A percentile compares a stretch with the other conserved stretches of the same genome.
phyloP scores from a whole-genome alignment of 108 stramenopile genomes.

The Nitzschia sp. region DNA sequence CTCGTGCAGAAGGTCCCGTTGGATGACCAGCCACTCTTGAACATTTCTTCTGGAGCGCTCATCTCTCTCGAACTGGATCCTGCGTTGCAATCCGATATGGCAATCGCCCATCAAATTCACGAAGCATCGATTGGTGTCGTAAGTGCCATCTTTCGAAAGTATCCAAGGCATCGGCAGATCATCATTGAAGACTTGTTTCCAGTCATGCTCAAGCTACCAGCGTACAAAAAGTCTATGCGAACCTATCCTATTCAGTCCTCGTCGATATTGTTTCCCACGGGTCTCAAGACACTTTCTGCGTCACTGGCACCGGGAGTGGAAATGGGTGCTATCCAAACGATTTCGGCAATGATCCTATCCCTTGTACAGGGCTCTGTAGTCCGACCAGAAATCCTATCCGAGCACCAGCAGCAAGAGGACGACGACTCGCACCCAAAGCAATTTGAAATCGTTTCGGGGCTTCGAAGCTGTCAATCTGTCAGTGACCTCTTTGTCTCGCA shows the following conservation, averaged over 20 bases:
- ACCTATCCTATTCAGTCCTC: constrained; percentile 64
- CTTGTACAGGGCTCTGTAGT: constrained; percentile 83
- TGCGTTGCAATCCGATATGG: constrained; percentile 23
- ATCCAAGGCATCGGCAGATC: constrained; percentile 75
- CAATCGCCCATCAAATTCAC: constrained; percentile 50
- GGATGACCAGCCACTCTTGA: constrained; percentile 79
- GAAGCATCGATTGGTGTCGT: constrained; percentile 62
- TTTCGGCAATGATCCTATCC: constrained; percentile 72
- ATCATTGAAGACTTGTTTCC: constrained; percentile 93
- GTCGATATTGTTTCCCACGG: constrained; percentile 22
- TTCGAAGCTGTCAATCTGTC: constrained; percentile 53
- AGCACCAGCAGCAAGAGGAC: constrained; percentile 11
- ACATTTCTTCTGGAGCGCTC: constrained; percentile 61
- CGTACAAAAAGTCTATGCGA: constrained; percentile 73
- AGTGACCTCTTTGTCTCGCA: constrained; percentile 63
- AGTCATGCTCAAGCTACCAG: constrained; percentile 83
- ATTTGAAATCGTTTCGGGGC: constrained; percentile 41
- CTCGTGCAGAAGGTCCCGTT: constrained; percentile 61
- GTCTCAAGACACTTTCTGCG: constrained; percentile 11
- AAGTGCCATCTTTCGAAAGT: constrained; percentile 70
- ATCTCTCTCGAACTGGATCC: constrained; percentile 64
- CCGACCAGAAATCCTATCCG: constrained; percentile 19
- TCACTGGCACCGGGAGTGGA: neutral
- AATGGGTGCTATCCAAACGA: constrained; percentile 66
- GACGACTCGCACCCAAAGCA: constrained; percentile 18